A percentile compares a stretch with the other conserved stretches of the same genome.
Conservation (phyloP, 164 flowering plant genomes). For the Nelumbo lutea region DNA sequence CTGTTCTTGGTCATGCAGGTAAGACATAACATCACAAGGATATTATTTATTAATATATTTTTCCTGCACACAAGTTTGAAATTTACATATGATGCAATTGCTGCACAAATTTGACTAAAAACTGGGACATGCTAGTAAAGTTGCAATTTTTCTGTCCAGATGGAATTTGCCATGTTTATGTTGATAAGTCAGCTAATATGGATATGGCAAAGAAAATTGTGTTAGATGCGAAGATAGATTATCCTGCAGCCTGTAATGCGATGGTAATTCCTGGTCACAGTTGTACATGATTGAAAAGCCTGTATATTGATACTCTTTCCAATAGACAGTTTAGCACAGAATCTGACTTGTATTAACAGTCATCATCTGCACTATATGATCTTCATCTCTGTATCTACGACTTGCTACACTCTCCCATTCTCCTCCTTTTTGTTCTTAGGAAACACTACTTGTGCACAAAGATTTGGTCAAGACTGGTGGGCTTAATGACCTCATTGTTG, state of each 20-base stretch:
- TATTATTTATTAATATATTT: background rate
- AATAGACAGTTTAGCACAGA: background rate
- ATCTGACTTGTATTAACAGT: background rate
- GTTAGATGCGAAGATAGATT: conserved; percentile 89
- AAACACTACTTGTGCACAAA: conserved; percentile 93
- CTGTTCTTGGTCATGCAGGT: conserved; percentile 99
- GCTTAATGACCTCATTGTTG: conserved; percentile 48
- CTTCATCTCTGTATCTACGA: background rate
- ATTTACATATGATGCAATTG: background rate
- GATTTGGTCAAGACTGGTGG: conserved; percentile 53
- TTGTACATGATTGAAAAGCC: conserved; percentile 1
- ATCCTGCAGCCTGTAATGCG: conserved; percentile 98
- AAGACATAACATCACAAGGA: conserved; percentile 14
- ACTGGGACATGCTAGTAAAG: conserved; percentile 10
- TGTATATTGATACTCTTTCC: background rate
- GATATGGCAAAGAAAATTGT: conserved; percentile 77
- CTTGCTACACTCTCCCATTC: background rate
- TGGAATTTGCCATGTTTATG: conserved; percentile 97
- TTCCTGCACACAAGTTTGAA: background rate
- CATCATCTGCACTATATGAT: background rate
- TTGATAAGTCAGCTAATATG: conserved; percentile 78
- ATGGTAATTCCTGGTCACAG: conserved; percentile 43
- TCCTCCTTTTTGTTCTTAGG: conserved; percentile 38
- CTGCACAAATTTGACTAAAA: conserved; percentile 6
- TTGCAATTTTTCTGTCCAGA: conserved; percentile 42